A percentile compares a stretch with the other conserved stretches of the same genome.
These are phyloP conservation scores for Annulohypoxylon truncatum DNA, from an alignment of 2,329 filamentous ascomycete genomes.

Conservation along the genomic window DNA sequence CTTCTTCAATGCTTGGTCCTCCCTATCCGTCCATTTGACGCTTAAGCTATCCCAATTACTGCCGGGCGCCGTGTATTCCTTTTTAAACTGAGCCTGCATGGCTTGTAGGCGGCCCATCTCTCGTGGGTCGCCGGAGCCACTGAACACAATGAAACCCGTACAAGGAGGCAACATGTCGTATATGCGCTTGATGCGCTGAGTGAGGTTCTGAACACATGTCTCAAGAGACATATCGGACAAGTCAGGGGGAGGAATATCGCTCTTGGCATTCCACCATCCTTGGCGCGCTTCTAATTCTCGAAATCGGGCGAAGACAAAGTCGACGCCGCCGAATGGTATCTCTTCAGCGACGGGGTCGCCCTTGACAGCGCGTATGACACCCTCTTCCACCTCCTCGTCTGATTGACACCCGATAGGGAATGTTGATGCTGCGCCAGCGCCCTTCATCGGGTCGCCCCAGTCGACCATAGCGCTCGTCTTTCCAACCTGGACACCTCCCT, in stretches of 20 bases:
- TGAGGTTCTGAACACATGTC: conserved; percentile 58
- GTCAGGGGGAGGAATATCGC: conserved; percentile 49
- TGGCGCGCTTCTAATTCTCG: conserved; percentile 73
- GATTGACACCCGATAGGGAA: conserved; percentile 67
- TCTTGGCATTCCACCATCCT: conserved; percentile 75
- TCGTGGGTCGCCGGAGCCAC: conserved; percentile 74
- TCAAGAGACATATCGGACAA: conserved; percentile 55
- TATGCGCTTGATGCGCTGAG: conserved; percentile 64
- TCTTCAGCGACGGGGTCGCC: conserved; percentile 69
- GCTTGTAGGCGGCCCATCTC: conserved; percentile 72
- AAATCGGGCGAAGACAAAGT: conserved; percentile 75
- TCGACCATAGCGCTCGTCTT: conserved; percentile 83
- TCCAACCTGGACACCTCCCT: conserved; percentile 64
- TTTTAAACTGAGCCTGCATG: conserved; percentile 69
- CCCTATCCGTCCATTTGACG: conserved; percentile 75
- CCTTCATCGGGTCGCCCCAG: conserved; percentile 81
- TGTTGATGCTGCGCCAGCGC: conserved; percentile 66
- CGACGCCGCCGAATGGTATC: conserved; percentile 69
- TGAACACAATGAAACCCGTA: conserved; percentile 73
- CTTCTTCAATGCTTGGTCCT: conserved; percentile 70
- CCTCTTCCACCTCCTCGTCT: conserved; percentile 68
- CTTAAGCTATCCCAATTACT: conserved; percentile 74
- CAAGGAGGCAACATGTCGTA: conserved; percentile 71
- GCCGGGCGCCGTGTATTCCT: conserved; percentile 72
- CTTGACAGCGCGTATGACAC: conserved; percentile 67